These are phyloP conservation scores for Colletotrichum australisinense DNA, from an alignment of 2,329 filamentous ascomycete species.

Conservation along the genomic window DNA sequence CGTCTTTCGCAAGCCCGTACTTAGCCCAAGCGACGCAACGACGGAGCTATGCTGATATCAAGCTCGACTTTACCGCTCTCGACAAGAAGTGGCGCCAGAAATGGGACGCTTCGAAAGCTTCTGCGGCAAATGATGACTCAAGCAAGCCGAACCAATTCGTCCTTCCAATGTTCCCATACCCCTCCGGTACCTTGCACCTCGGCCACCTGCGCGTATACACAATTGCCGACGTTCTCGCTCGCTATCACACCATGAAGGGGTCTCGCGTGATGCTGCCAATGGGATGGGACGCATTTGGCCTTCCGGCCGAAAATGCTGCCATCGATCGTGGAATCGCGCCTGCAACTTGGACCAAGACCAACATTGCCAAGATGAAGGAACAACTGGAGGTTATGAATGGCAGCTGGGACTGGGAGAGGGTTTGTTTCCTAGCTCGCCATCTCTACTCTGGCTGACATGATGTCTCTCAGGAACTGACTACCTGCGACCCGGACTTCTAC, in stretches of 20 bases:
- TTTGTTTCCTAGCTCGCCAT: conserved; percentile 56
- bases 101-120: conserved; percentile 49
- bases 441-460: conserved; percentile 17
- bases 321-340: conserved; percentile 85
- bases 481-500: conserved; percentile 87
- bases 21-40: conserved; percentile 32
- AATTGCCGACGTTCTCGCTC: conserved; percentile 86
- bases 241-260: conserved; percentile 81
- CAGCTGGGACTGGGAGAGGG: conserved; percentile 84
- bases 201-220: conserved; percentile 91
- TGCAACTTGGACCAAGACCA: conserved; percentile 80
- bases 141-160: conserved; percentile 67
- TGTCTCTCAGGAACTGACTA: conserved; percentile 76
- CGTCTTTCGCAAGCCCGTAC: conserved; percentile 11
- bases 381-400: conserved; percentile 85
- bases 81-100: conserved; percentile 64
- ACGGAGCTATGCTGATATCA: conserved; percentile 50
- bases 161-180: conserved; percentile 93
- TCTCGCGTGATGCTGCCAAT: conserved; percentile 86
- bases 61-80: conserved; percentile 59
- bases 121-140: conserved; percentile 31
- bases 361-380: conserved; percentile 87
- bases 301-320: conserved; percentile 92
- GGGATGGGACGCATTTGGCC: conserved; percentile 93
- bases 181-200: conserved; percentile 86